Percentiles rank a stretch among this genome's conserved stretches.
Conservation (phyloP, 1,284 basidiomycete species). For the Macrocystidia cucumis region DNA sequence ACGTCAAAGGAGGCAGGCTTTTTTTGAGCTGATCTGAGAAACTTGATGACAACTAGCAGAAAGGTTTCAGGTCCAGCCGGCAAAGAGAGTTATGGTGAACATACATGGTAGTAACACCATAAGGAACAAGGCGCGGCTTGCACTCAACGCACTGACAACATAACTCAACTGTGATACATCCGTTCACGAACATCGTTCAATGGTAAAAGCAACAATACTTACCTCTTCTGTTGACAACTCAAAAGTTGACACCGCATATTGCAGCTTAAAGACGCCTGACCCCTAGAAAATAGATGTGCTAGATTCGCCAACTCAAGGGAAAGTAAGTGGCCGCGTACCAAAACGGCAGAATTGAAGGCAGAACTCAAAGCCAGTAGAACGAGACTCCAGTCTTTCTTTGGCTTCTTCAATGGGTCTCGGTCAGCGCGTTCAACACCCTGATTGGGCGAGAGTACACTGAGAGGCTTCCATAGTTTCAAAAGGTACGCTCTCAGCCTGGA, state of each 20-base stretch:
- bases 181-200: background rate
- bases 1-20: too few relatives aligned
- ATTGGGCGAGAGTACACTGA: conserved; percentile 57
- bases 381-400: conserved; percentile 63
- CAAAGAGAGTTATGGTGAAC: conserved; percentile 16
- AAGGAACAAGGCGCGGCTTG: conserved; percentile 52
- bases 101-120: conserved; percentile 62
- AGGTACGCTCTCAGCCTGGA: conserved; percentile 17
- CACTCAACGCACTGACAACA: conserved; percentile 59
- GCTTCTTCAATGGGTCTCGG: conserved; percentile 32
- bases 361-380: conserved; percentile 48
- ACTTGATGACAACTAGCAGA: conserved; percentile 52
- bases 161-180: conserved; percentile 55
- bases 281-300: conserved; percentile 40
- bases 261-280: conserved; percentile 54
- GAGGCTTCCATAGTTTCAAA: conserved; percentile 43
- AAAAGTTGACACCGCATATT: conserved; percentile 62
- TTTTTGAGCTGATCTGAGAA: conserved; percentile 34
- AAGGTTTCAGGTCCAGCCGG: too few relatives aligned
- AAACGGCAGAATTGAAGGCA: conserved; percentile 43
- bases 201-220: conserved; percentile 14
- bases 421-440: conserved; percentile 15
- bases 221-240: conserved; percentile 72
- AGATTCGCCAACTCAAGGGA: background rate
- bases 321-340: conserved; percentile 34